phyloP scores from a whole-genome alignment of 805 yeast species.

The Kazachstania taianensis region DNA sequence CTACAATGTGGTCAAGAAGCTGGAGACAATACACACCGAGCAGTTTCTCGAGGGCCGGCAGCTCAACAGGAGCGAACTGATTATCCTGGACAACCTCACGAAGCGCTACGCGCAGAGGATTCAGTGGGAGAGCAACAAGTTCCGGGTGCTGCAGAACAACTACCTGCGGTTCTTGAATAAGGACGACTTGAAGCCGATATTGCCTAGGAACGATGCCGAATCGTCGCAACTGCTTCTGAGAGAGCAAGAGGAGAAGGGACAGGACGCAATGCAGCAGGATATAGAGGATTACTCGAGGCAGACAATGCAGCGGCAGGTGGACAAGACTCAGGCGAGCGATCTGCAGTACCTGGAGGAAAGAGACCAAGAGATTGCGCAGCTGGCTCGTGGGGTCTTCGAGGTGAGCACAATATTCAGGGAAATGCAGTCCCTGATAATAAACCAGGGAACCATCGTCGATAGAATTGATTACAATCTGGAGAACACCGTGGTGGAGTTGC shows the following conservation, averaged over 20 bases:
- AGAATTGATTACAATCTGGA: slow-evolving; percentile 87
- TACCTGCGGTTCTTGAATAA: slow-evolving; percentile 77
- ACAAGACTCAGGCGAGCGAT: slow-evolving; percentile 12
- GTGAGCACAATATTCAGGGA: slow-evolving; percentile 89
- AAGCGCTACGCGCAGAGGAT: slow-evolving; percentile 77
- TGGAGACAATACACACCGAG: slow-evolving; percentile 36
- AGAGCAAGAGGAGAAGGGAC: slow-evolving; percentile 28
- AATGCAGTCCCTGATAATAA: slow-evolving; percentile 82
- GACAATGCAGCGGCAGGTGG: slow-evolving; percentile 25
- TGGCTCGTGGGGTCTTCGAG: slow-evolving; percentile 91
- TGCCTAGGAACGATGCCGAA: slow-evolving; percentile 24
- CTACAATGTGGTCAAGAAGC: slow-evolving; percentile 62
- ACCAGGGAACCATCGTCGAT: slow-evolving; percentile 90
- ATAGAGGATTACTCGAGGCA: slow-evolving; percentile 32
- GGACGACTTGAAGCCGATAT: slow-evolving; percentile 52
- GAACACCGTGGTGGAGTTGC: slow-evolving; percentile 65
- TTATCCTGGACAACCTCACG: slow-evolving; percentile 69
- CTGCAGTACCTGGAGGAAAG: slow-evolving; percentile 39
- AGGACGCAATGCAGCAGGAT: slow-evolving; percentile 15
- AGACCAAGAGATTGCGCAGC: slow-evolving; percentile 79
- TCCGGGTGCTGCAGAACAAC: slow-evolving; percentile 79
- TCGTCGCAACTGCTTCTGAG: slow-evolving; percentile 19
- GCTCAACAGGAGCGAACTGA: slow-evolving; percentile 37
- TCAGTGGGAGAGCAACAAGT: slow-evolving; percentile 66
- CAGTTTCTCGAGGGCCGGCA: slow-evolving; percentile 30